phyloP scores from a whole-genome alignment of 352 stramenopile genomes.

The Paralagenidium karlingii region DNA sequence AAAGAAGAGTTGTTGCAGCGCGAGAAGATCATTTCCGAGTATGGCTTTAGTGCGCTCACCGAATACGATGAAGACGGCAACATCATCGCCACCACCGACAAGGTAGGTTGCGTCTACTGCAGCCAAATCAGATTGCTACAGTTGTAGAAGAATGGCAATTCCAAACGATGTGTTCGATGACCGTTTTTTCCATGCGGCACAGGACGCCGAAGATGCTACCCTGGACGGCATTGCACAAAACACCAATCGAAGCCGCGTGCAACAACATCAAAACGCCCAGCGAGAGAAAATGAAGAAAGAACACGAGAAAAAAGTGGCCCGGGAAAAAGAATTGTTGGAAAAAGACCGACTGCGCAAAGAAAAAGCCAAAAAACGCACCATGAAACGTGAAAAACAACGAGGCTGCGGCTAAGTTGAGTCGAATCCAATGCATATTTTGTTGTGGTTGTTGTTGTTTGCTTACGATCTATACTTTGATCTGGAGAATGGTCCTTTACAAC shows the following conservation, averaged over 20 bases:
- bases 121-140: neutral
- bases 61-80: constrained; percentile 80
- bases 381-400: constrained; percentile 63
- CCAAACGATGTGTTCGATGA: neutral
- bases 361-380: constrained; percentile 54
- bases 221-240: constrained; percentile 23
- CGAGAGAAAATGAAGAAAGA: constrained; percentile 64
- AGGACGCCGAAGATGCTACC: constrained; percentile 21
- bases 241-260: constrained; percentile 37
- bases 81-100: constrained; percentile 61
- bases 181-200: no score
- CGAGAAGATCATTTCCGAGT: constrained; percentile 71
- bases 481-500: no score
- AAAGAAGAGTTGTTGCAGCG: constrained; percentile 46
- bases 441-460: no score
- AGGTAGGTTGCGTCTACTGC: constrained; percentile 11
- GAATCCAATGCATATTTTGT: no score
- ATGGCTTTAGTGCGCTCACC: constrained; percentile 63
- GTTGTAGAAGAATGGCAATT: neutral
- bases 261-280: constrained; percentile 31
- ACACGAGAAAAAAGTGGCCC: constrained; percentile 52
- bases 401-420: constrained; percentile 50
- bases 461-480: no score
- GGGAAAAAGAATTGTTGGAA: constrained; percentile 56
- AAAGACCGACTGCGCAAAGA: constrained; percentile 58